Evolutionary conservation across 495 filamentous ascomycete species (phyloP), one percentile per base, ranked within the genome.

Genomic region (Penicillium egyptiacum): DNA sequence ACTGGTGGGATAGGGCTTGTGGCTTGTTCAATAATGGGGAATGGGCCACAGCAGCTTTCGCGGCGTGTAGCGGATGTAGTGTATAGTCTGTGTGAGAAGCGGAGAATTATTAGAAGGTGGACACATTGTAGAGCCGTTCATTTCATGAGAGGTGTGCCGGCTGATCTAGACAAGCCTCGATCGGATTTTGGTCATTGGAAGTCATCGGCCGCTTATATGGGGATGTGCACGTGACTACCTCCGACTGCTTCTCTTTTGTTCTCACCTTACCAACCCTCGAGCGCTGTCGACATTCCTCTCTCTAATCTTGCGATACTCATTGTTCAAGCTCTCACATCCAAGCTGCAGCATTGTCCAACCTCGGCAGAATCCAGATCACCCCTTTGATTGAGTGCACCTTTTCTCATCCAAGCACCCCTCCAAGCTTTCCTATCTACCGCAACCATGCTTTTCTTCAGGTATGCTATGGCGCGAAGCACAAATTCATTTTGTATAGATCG

Each of bases 381-480:
- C 5, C 22, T 55, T 28, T 35, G 43, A 6, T 25, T 14, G 2
- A 37, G 33, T 31, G 30, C 30, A 33, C 50, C 20, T 35, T 30
- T 39, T 26, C 11, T 50, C 51, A 30, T 48, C 11, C 9, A 48
- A 48, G 25, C 44, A 16, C 50, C 53, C 53, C 53, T 55, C 53
- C 53, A 55, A 55, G 53, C 53, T 47, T 35, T 45, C 40, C 3
- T 7, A 41, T n/a, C 23, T 23, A 56, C 56, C 57, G 47, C 53
- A 59, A 66, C 43, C 59, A 79, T 79, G 76, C 73, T 79, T 69
- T 79, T 79, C 70, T 79, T 79, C 67, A 79, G 76, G 76, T 78
- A 68, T 10, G 41, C 20, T 11, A 23, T 28, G 31, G 20, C 16
- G 25, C 35, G 51, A 47, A 57, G 50, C 63, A 40, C 37, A 6